These are phyloP conservation scores for Elsinoe arachidis DNA, from an alignment of 2,329 filamentous ascomycete genomes.

Conservation along the genomic window DNA sequence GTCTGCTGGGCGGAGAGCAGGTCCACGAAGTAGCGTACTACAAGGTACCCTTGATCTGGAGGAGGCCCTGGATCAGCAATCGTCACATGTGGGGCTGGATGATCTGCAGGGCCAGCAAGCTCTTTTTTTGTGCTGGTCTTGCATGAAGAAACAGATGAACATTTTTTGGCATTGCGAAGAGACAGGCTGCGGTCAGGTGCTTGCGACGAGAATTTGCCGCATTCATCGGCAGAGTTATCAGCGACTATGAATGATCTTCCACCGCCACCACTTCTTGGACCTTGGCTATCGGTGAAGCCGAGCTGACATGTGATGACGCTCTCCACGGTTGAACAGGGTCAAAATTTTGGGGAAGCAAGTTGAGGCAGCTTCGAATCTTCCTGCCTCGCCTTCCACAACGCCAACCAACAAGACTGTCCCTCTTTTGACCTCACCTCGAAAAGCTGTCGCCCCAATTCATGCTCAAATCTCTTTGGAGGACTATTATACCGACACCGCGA, in stretches of 20 bases:
- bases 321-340: not conserved
- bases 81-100: not conserved
- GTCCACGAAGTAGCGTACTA: too few species aligned
- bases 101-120: conserved; percentile 3
- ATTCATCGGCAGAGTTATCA: too few species aligned
- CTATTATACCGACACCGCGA: not conserved
- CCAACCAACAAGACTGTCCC: not conserved
- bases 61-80: not conserved
- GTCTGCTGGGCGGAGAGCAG: too few species aligned
- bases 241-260: not conserved
- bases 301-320: conserved; percentile 6
- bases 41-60: not conserved
- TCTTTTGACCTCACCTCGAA: not conserved
- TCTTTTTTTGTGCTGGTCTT: not conserved
- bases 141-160: not conserved
- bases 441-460: not conserved
- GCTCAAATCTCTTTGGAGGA: not conserved
- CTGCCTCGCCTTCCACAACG: not conserved
- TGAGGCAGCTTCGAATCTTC: too few species aligned
- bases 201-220: too few species aligned
- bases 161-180: not conserved
- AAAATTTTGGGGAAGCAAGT: conserved; percentile 11
- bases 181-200: too few species aligned
- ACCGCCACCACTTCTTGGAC: not conserved
- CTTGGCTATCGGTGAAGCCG: not conserved